Conservation (phyloP, 2,329 filamentous ascomycete genomes). For the Cytospora leucostoma region DNA sequence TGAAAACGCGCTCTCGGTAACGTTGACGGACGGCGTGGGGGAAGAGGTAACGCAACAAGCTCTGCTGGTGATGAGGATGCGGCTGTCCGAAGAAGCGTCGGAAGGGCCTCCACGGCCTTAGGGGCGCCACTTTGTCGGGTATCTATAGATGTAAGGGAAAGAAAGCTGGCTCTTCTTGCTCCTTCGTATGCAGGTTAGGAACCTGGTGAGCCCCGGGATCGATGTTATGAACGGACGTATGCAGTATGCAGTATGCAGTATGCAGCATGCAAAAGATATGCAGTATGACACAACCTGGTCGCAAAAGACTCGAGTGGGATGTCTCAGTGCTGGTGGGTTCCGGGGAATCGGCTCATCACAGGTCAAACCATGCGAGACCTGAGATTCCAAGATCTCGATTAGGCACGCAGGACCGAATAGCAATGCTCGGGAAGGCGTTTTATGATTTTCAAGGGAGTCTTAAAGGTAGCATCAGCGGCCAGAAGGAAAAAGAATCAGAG, state of each 20-base stretch:
- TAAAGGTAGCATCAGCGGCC: background rate
- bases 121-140: conserved; percentile 46
- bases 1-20: conserved; percentile 66
- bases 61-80: conserved; percentile 46
- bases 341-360: background rate
- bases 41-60: conserved; percentile 67
- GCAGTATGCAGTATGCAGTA: background rate
- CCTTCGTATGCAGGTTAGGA: background rate
- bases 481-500: background rate
- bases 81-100: conserved; percentile 36
- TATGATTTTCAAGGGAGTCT: background rate
- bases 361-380: background rate
- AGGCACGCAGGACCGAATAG: background rate
- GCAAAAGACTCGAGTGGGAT: background rate
- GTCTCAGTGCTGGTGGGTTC: background rate
- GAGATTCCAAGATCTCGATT: background rate
- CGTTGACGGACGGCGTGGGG: conserved; percentile 62
- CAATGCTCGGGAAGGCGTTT: background rate
- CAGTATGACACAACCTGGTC: background rate
- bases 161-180: background rate
- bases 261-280: background rate
- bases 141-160: background rate
- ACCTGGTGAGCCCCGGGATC: background rate
- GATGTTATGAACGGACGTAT: background rate
- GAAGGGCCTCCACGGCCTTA: conserved; percentile 46